Conservation (phyloP, 2,329 filamentous ascomycete species). For the Fusarium sp. region DNA sequence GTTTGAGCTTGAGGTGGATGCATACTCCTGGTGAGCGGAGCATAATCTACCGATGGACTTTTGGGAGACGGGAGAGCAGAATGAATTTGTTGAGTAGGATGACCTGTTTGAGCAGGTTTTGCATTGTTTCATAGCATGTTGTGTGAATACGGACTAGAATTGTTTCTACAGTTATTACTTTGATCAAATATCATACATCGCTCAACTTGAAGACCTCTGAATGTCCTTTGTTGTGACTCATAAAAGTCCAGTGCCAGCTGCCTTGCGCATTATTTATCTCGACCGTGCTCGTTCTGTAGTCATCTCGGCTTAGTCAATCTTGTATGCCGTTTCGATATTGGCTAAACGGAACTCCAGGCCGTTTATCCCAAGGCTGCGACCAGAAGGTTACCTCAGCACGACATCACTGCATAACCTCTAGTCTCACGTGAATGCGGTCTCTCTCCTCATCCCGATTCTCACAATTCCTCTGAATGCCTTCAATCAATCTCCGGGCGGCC, state of each 20-base stretch:
- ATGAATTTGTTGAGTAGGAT: not conserved
- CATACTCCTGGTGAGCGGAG: slow-evolving; percentile 16
- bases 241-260: not conserved
- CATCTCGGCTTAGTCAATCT: not conserved
- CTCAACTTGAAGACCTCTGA: too few species aligned
- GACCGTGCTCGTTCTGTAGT: accelerated
- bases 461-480: not conserved
- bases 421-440: not conserved
- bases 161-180: not conserved
- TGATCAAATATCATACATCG: not conserved
- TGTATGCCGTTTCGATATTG: not conserved
- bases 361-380: not conserved
- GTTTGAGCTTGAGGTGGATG: slow-evolving; percentile 22
- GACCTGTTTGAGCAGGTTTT: not conserved
- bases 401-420: not conserved
- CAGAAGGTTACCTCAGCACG: not conserved
- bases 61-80: accelerated
- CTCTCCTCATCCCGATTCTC: not conserved
- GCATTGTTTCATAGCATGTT: not conserved
- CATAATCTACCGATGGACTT: not conserved
- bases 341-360: not conserved
- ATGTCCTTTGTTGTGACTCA: not conserved
- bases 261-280: accelerated
- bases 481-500: not conserved
- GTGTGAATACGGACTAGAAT: not conserved